Conservation (phyloP, 2,329 filamentous ascomycete genomes). For the Colletotrichum somersetense region DNA sequence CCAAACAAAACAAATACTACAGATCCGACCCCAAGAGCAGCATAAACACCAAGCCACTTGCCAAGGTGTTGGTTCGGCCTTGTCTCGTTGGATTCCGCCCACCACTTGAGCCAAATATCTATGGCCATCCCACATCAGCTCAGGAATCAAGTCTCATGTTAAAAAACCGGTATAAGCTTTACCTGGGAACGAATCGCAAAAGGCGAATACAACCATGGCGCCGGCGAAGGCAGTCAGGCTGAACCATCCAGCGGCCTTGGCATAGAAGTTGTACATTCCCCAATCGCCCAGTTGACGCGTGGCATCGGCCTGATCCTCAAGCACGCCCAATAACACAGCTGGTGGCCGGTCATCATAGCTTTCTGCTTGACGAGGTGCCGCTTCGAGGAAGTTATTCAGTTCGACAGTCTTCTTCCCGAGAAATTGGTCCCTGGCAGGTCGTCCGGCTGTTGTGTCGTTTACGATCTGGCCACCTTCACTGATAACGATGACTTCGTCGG, state of each 20-base stretch:
- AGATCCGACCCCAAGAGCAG: conserved; percentile 33
- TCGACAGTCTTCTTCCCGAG: no score
- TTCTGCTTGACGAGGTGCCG: neutral
- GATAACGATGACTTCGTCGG: conserved; percentile 27
- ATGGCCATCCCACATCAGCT: neutral
- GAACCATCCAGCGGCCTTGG: conserved; percentile 46
- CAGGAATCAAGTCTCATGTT: neutral
- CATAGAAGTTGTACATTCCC: conserved; percentile 45
- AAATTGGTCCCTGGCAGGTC: neutral
- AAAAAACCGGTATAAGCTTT: neutral
- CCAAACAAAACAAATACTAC: conserved; percentile 24
- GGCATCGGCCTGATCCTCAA: conserved; percentile 35
- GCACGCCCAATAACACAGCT: neutral
- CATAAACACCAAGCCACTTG: conserved; percentile 54
- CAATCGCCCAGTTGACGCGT: conserved; percentile 37
- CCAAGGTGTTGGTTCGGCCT: conserved; percentile 53
- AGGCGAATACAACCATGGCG: conserved; percentile 45
- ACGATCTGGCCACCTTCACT: conserved; percentile 16
- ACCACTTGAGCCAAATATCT: conserved; percentile 62
- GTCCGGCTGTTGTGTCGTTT: neutral
- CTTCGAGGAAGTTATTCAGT: neutral
- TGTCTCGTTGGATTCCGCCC: conserved; percentile 57
- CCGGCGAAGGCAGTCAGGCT: conserved; percentile 43
- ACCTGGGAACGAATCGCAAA: conserved; percentile 47
- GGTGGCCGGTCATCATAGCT: neutral